Percentiles rank a stretch among this genome's conserved stretches.
These are phyloP conservation scores for Stellera chamaejasme DNA, from an alignment of 345 rosid species.

Conservation along the genomic window DNA sequence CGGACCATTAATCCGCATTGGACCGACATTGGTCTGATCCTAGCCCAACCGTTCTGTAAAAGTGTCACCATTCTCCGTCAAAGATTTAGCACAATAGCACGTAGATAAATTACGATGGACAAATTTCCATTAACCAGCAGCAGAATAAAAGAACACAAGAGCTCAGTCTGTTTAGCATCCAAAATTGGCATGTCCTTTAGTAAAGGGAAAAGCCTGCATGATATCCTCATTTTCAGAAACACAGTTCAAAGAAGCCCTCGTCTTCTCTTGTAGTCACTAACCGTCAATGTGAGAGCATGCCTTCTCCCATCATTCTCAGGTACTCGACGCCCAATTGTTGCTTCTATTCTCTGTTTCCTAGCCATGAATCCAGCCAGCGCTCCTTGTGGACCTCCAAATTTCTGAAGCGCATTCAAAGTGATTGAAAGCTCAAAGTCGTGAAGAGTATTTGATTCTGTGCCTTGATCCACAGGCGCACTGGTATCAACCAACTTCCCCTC, in stretches of 20 bases:
- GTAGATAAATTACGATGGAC: too few species aligned
- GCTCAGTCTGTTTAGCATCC: too few species aligned
- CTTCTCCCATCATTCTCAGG: conserved; percentile 85
- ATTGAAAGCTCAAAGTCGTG: conserved; percentile 80
- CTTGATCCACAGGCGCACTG: conserved; percentile 78
- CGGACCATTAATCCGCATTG: too few species aligned
- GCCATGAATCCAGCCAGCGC: conserved; percentile 86
- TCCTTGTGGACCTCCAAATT: conserved; percentile 80
- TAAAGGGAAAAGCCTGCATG: too few species aligned
- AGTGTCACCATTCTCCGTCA: too few species aligned
- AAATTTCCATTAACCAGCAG: too few species aligned
- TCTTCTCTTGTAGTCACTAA: conserved; percentile 96
- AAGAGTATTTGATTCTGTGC: conserved; percentile 63
- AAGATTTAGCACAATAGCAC: too few species aligned
- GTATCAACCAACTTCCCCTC: conserved; percentile 96
- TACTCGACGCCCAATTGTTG: conserved; percentile 71
- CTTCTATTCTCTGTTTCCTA: conserved; percentile 84
- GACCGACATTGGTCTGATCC: too few species aligned
- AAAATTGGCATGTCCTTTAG: too few species aligned
- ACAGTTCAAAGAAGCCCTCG: conserved; percentile 83
- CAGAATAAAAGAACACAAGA: too few species aligned
- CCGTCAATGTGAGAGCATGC: conserved; percentile 80
- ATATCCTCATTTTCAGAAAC: background rate
- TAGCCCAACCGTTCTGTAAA: too few species aligned
- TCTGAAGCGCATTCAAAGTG: conserved; percentile 51